Base-by-base conservation (phyloP, 2,329 filamentous ascomycete genomes). In the Pseudogymnoascus sp. region DNA sequence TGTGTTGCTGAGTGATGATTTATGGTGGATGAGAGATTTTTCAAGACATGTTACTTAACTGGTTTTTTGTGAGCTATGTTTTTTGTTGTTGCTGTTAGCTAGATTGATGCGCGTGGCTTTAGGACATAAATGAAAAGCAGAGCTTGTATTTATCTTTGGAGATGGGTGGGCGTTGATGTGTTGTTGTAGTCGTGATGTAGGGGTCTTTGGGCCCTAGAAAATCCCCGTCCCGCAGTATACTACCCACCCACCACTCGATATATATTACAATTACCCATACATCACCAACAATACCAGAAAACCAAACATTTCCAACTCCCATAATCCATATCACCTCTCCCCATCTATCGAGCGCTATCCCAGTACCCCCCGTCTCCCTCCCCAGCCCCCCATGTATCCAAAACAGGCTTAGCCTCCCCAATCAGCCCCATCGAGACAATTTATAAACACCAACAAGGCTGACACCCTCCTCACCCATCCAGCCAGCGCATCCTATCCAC, bases 11-110 rank as follows among this genome's bases (percentile, higher is more conserved):
- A 16, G 11, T 56, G 25, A 56, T 18, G 47, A 56, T 56, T 56
- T 56, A 56, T 16, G 47, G 47, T 1, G 47, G n/a, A 16, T 11
- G 25, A 18, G 7, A n/a, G 47, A 53, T 25, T 25, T 53, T 56
- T 56, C 23, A 56, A 56, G 28, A 33, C n/a, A 56, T 56, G 47
- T 33, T 18, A 56, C 16, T 28, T 18, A 18, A 23, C n/a, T 56
- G 28, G 23, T 56, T 56, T 56, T 56, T 56, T 56, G n/a, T 18
- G 25, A 56, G 25, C 47, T 56, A 56, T 56, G 47, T 56, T 31
- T 56, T 33, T 33, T 33, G 28, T 33, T 33, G 47, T 33, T 56
- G 47, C 47, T 56, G 11, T 56, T 56, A 56, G 47, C 47, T 56
- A 56, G 28, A 33, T 53, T 56, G 47, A 33, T 25, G 12, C 33